These are phyloP conservation scores for Aristolochia contorta DNA, from an alignment of 164 flowering plant species.

Conservation along the genomic window DNA sequence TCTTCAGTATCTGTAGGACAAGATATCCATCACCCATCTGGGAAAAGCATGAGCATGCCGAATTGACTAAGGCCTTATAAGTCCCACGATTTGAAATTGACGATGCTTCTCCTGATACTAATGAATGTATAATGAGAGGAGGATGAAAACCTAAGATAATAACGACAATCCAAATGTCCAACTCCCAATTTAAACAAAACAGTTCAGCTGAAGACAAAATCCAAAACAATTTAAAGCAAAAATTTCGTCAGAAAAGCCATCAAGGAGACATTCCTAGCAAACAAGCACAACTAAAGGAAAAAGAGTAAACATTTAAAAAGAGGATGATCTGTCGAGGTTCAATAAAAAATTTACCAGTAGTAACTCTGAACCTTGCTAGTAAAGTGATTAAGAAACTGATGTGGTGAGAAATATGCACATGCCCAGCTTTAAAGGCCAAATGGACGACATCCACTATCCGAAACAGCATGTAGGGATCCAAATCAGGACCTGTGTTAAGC, in stretches of 20 bases:
- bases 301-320: too few species aligned
- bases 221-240: too few species aligned
- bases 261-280: too few species aligned
- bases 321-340: too few species aligned
- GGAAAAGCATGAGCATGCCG: constrained; percentile 45
- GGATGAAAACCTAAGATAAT: too few species aligned
- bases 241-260: too few species aligned
- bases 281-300: too few species aligned
- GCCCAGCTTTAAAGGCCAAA: constrained; percentile 62
- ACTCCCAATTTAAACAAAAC: too few species aligned
- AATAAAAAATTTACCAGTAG: constrained; percentile 27
- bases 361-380: constrained; percentile 43
- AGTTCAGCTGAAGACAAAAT: too few species aligned
- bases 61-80: constrained; percentile 32
- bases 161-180: too few species aligned
- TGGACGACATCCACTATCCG: constrained; percentile 68
- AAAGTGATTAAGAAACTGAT: constrained; percentile 68
- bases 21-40: constrained; percentile 62
- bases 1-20: constrained; percentile 51
- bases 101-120: constrained; percentile 11
- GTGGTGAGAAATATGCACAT: constrained; percentile 45
- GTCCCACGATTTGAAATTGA: constrained; percentile 25
- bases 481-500: constrained; percentile 37
- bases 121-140: too few species aligned
- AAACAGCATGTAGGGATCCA: constrained; percentile 48